Conservation (phyloP, 2,329 filamentous ascomycete species). For the Xylariaceae sp. region DNA sequence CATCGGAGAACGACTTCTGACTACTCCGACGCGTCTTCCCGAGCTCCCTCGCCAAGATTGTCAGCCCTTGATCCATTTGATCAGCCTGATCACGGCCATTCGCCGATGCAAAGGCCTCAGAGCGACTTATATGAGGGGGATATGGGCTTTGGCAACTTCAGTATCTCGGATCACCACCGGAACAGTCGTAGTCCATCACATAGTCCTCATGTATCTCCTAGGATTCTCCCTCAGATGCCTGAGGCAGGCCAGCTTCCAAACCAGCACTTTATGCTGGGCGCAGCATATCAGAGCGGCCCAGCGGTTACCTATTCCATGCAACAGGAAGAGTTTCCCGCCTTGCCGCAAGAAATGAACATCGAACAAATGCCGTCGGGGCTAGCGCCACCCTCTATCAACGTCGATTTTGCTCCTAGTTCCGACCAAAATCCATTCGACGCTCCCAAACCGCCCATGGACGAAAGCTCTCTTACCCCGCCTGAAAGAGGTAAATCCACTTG, state of each 20-base stretch:
- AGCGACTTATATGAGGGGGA: constrained; percentile 75
- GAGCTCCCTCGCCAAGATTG: constrained; percentile 76
- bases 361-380: constrained; percentile 51
- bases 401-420: constrained; percentile 79
- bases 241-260: constrained; percentile 46
- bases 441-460: constrained; percentile 59
- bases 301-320: constrained; percentile 39
- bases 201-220: constrained; percentile 61
- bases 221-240: constrained; percentile 52
- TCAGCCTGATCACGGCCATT: constrained; percentile 62
- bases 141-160: constrained; percentile 73
- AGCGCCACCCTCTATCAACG: constrained; percentile 88
- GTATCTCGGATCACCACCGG: constrained; percentile 63
- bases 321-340: constrained; percentile 48
- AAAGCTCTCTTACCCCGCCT: constrained; percentile 80
- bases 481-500: constrained; percentile 51
- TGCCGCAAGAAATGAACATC: constrained; percentile 46
- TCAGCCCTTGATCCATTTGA: constrained; percentile 76
- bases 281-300: constrained; percentile 39
- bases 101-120: constrained; percentile 71
- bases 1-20: constrained; percentile 86
- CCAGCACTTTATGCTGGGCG: constrained; percentile 40
- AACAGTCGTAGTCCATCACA: constrained; percentile 78
- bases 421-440: constrained; percentile 61
- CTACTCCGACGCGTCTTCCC: constrained; percentile 79